Conservation (phyloP, 2,329 filamentous ascomycete genomes). For the Simplicillium aogashimaense region DNA sequence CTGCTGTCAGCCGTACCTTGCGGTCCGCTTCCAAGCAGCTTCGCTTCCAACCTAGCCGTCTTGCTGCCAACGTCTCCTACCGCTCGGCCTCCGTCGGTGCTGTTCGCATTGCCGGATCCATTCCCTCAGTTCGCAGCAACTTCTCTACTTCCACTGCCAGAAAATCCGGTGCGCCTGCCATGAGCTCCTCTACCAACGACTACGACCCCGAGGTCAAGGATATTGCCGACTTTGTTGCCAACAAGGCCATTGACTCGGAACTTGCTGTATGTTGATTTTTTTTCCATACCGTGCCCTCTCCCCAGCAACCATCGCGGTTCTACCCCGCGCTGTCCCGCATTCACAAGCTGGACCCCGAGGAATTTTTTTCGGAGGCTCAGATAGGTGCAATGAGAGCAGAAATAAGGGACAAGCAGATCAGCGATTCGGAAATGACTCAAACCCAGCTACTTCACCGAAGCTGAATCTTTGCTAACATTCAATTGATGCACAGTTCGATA, state of each 20-base stretch:
- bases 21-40: conserved; percentile 45
- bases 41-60: conserved; percentile 32
- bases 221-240: conserved; percentile 91
- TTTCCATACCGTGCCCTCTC: background rate
- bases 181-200: conserved; percentile 42
- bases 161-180: conserved; percentile 38
- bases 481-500: conserved; percentile 62
- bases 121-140: conserved; percentile 24
- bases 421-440: background rate
- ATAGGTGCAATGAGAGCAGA: background rate
- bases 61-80: conserved; percentile 23
- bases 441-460: background rate
- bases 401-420: background rate
- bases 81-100: conserved; percentile 19
- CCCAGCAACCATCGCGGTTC: background rate
- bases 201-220: conserved; percentile 93
- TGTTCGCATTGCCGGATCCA: conserved; percentile 19
- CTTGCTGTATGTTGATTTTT: conserved; percentile 61
- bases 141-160: conserved; percentile 41
- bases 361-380: background rate
- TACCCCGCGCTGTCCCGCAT: background rate
- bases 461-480: conserved; percentile 6
- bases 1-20: conserved; percentile 43
- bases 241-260: conserved; percentile 81
- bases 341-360: background rate